Evolutionary conservation across 2,329 filamentous ascomycete genomes (phyloP), one percentile per base, ranked within the genome.

Genomic region (Pseudonectria buxi): DNA sequence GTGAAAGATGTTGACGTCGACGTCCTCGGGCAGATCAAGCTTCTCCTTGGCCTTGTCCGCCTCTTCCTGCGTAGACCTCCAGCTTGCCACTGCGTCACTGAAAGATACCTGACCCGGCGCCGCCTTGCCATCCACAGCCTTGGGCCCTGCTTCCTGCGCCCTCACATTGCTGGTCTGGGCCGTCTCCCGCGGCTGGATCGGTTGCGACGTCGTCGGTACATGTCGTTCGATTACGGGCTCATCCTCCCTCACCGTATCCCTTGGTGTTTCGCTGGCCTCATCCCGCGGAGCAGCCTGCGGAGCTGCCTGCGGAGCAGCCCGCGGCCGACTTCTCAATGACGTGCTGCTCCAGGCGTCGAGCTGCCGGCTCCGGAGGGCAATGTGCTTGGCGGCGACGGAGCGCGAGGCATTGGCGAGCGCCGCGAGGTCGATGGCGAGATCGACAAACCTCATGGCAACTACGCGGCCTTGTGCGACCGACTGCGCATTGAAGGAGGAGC

Each of bases 321-420:
- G 33, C 13, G 40, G 40, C 36, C 43, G 46, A 7, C 48, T 53
- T 36, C 57, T 60, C 33, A 68, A 41, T 13, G 69, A 72, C 4
- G 65, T 66, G 43, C 60, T 62, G 45, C 58, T 58, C 52, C 72
- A 74, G 28, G 59, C 62, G 40, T 75, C 69, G 36, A 76, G 55
- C 57, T 78, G 75, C 28, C 68, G 64, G 37, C 66, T 56, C 45
- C 77, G 68, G 34, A 82, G 63, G 39, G 74, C 74, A 32, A 75
- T 55, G 58, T 82, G 78, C 57, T 74, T 79, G 32, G 70, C 61
- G 32, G 81, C 82, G 41, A 89, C 72, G 24, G 74, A 74, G 40
- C 79, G 75, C 33, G 83, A 81, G 55, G 78, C 83, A 66, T 73
- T 78, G 58, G 83, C 69, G 45, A 89, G 69, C 41, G 80, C 76